Base-by-base conservation (phyloP, 108 stramenopile species). In the Craspedostauros australis region DNA sequence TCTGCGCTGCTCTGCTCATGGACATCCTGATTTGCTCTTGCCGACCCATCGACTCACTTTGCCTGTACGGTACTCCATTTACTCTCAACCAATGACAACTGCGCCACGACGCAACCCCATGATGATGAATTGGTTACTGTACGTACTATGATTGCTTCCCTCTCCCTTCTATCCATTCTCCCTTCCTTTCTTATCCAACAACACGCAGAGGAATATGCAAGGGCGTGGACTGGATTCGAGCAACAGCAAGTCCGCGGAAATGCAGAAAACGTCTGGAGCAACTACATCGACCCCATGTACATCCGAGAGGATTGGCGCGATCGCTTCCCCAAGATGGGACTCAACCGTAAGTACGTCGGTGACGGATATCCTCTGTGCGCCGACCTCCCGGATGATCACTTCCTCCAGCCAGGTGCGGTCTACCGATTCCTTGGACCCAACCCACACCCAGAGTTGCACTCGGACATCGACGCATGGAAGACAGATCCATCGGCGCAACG, bases 301-400 rank as follows among this genome's bases (percentile, higher is more conserved):
- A 48, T 64, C 12, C n/a, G n/a, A 20, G 44, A 54, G 9, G 48
- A 54, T 1, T 68, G 46, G 25, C 51, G 80, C 18, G 88, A 89
- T 65, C 47, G 45, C 8, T 83, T 85, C 50, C 87, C 87, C 29
- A 89, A 89, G 59, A 54, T 58, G n/a, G 62, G 64, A 20, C 41
- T 88, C 3, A 20, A 62, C 38, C 54, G 58, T 4, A 46, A 62
- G 14, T 89, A 78, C 46, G 51, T 89, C 9, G 88, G 84, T 7
- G 88, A 89, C 53, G 46, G 67, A 9, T 76, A 76, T 61, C 66
- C 68, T n/a, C 60, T 81, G 5, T 87, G 86, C 47, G 48, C 37
- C 6, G 82, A 87, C 51, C 38, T 84, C 0, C 80, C 80, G 5
- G 12, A 11, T 4, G 28, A 63, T 28, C 40, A 76, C 12, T 90